Percentiles rank a stretch among this genome's conserved stretches.
Evolutionary conservation across 2,329 filamentous ascomycete species (phyloP).

Genomic region (Lachnellula hyalina): DNA sequence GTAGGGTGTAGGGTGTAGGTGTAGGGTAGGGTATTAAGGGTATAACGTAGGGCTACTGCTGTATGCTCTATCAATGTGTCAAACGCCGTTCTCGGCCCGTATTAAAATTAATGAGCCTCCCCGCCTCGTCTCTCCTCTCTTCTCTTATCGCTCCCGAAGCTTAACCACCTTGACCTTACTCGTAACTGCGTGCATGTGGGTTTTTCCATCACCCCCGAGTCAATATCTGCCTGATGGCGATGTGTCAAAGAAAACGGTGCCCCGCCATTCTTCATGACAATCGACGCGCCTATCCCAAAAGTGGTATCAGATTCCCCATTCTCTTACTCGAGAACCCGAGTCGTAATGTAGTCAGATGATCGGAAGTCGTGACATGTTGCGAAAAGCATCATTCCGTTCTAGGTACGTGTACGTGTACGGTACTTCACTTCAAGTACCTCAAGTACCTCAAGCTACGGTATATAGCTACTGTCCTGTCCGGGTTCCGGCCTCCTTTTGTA

Average conservation of each 20-base stretch:
- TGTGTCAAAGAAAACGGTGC: conserved; percentile 1
- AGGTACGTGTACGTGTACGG: too few species aligned
- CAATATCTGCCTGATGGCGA: neutral
- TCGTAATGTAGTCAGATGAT: too few species aligned
- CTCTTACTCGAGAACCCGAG: too few species aligned
- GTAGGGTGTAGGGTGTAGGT: neutral
- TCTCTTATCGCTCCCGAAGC: neutral
- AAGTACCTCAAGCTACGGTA: too few species aligned
- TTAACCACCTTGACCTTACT: neutral
- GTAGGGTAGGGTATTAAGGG: too few species aligned
- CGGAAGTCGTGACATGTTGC: neutral
- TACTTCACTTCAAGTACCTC: too few species aligned
- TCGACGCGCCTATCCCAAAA: neutral
- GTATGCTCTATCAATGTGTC: neutral
- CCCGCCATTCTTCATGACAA: neutral
- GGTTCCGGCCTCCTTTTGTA: neutral
- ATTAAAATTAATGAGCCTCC: too few species aligned
- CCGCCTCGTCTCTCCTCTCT: too few species aligned
- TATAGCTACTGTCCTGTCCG: too few species aligned
- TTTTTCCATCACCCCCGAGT: neutral
- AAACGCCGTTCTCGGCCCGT: neutral
- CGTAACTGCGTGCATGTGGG: too few species aligned
- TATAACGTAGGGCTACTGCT: too few species aligned
- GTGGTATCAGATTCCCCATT: neutral
- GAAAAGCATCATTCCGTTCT: neutral